These are phyloP conservation scores for Phytomonas francai DNA, from an alignment of 208 protist species.

Conservation along the genomic window DNA sequence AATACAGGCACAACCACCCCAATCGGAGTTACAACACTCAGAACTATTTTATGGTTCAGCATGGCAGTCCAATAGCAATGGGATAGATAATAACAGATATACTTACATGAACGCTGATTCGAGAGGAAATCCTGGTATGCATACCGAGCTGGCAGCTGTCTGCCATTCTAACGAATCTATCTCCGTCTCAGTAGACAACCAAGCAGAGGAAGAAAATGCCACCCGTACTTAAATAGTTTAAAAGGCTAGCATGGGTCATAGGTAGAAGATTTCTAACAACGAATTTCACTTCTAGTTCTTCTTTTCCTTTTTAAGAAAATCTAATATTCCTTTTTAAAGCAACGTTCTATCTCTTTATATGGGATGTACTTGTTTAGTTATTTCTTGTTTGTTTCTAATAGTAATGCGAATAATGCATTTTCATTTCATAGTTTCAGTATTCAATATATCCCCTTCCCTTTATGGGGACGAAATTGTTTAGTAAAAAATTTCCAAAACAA, in stretches of 20 bases:
- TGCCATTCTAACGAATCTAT: neutral
- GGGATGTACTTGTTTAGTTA: neutral
- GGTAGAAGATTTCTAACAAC: neutral
- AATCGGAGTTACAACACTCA: neutral
- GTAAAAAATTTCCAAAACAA: neutral
- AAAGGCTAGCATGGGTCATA: neutral
- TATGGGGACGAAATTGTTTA: neutral
- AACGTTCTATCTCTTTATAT: neutral
- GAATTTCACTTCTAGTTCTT: constrained; percentile 4
- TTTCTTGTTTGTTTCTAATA: neutral
- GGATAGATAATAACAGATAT: neutral
- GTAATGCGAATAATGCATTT: neutral
- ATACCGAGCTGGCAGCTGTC: neutral
- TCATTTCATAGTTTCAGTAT: no score
- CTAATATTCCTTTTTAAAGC: neutral
- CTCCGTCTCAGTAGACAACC: neutral
- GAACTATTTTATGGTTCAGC: neutral
- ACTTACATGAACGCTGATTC: neutral
- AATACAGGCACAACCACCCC: neutral
- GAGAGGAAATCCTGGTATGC: neutral
- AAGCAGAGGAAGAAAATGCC: neutral
- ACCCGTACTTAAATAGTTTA: neutral
- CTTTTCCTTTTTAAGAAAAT: neutral
- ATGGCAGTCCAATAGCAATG: neutral
- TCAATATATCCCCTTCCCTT: no score